Evolutionary conservation across 2,329 filamentous ascomycete species (phyloP).

Genomic region (Epichloe typhina): DNA sequence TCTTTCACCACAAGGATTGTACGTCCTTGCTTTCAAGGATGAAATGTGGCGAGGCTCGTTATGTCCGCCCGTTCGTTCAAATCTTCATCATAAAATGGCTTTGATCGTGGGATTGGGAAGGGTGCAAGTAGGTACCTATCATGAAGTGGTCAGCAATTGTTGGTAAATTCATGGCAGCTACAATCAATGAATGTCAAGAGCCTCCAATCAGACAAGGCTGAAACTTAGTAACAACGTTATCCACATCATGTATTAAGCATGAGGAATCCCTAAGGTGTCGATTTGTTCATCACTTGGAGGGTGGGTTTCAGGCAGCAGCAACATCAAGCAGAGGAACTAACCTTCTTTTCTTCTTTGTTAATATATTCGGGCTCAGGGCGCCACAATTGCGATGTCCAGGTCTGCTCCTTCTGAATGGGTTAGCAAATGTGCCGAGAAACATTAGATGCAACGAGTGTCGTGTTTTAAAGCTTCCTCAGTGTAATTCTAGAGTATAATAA

Average conservation of each 20-base stretch:
- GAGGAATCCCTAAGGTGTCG: slow-evolving; percentile 55
- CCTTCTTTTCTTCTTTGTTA: slow-evolving; percentile 20
- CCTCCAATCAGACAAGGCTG: slow-evolving; percentile 53
- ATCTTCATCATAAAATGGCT: slow-evolving; percentile 41
- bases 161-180: neutral
- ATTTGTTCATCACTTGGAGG: slow-evolving; percentile 45
- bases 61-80: slow-evolving; percentile 62
- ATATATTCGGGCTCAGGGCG: neutral
- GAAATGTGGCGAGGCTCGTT: slow-evolving; percentile 38
- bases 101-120: slow-evolving; percentile 1
- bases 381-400: neutral
- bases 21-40: slow-evolving; percentile 42
- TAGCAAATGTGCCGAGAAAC: neutral
- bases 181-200: slow-evolving; percentile 11
- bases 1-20: slow-evolving; percentile 46
- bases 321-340: slow-evolving; percentile 18
- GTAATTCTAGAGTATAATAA: slow-evolving; percentile 35
- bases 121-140: slow-evolving; percentile 27
- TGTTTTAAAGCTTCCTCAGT: slow-evolving; percentile 32
- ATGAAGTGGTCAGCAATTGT: slow-evolving; percentile 23
- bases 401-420: neutral
- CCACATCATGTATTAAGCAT: slow-evolving; percentile 53
- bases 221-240: slow-evolving; percentile 46
- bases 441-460: neutral
- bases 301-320: slow-evolving; percentile 4